phyloP scores from a whole-genome alignment of 2,329 filamentous ascomycete species.

The Basipetospora chlamydospora region DNA sequence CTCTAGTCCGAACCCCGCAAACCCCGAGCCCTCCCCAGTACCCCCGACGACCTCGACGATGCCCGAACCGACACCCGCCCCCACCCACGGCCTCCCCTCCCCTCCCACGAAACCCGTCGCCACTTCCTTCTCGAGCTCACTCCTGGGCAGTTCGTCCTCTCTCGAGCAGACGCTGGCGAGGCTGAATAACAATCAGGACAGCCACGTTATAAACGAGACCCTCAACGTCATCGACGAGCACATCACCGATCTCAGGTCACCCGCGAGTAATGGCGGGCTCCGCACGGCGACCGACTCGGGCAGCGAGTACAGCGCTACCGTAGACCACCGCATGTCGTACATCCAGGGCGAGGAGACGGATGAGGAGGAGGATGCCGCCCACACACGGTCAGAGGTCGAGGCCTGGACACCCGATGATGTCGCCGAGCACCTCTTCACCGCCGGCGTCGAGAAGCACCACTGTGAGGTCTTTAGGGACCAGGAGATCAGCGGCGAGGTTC shows the following conservation, averaged over 20 bases:
- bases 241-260: constrained; percentile 66
- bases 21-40: background rate
- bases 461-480: constrained; percentile 93
- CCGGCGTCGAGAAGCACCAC: constrained; percentile 75
- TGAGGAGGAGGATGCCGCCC: constrained; percentile 72
- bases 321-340: constrained; percentile 69
- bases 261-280: constrained; percentile 31
- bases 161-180: constrained; percentile 21
- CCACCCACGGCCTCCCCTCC: no score
- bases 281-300: constrained; percentile 55
- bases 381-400: constrained; percentile 58
- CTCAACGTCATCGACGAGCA: constrained; percentile 94
- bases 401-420: constrained; percentile 70
- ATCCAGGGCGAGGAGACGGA: constrained; percentile 92
- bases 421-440: constrained; percentile 73
- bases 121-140: no score
- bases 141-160: constrained; percentile 13
- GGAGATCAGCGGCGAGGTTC: constrained; percentile 86
- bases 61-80: no score
- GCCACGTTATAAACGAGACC: constrained; percentile 81
- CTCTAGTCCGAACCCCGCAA: constrained; percentile 3
- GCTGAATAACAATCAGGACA: constrained; percentile 28
- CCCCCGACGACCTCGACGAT: no score
- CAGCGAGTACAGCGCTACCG: constrained; percentile 75
- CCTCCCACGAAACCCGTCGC: no score